Conservation (phyloP, 805 yeast genomes). For the Cyberlindnera samutprakarnensis region DNA sequence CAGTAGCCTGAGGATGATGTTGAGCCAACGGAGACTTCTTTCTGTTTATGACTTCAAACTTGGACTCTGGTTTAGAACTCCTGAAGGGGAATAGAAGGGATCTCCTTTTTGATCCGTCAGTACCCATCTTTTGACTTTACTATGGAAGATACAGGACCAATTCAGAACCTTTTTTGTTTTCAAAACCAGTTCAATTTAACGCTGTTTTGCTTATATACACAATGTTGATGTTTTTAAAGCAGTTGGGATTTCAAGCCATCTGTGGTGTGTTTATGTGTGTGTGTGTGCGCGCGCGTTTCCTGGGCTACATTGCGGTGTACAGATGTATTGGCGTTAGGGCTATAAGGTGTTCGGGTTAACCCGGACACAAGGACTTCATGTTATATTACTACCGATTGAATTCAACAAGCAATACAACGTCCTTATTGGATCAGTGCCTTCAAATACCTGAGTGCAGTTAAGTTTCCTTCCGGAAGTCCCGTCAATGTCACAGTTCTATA, state of each 20-base stretch:
- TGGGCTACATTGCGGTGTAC: too few relatives aligned
- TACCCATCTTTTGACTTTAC: conserved; percentile 5
- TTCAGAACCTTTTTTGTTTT: too few relatives aligned
- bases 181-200: too few relatives aligned
- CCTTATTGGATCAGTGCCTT: conserved; percentile 1
- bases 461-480: conserved; percentile 11
- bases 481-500: conserved; percentile 10
- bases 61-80: conserved; percentile 12
- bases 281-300: too few relatives aligned
- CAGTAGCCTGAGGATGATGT: not conserved
- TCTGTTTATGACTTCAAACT: conserved; percentile 21
- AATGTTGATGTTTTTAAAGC: too few relatives aligned
- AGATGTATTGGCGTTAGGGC: too few relatives aligned
- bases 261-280: too few relatives aligned
- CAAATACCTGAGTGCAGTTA: conserved; percentile 11
- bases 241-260: too few relatives aligned
- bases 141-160: not conserved
- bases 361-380: too few relatives aligned
- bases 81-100: conserved; percentile 20
- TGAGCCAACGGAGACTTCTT: conserved; percentile 16
- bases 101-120: conserved; percentile 15
- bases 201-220: too few relatives aligned
- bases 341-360: too few relatives aligned
- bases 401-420: not conserved
- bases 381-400: too few relatives aligned